These are phyloP conservation scores for Aspergillus bridgeri DNA, from an alignment of 495 filamentous ascomycete genomes.

Conservation along the genomic window DNA sequence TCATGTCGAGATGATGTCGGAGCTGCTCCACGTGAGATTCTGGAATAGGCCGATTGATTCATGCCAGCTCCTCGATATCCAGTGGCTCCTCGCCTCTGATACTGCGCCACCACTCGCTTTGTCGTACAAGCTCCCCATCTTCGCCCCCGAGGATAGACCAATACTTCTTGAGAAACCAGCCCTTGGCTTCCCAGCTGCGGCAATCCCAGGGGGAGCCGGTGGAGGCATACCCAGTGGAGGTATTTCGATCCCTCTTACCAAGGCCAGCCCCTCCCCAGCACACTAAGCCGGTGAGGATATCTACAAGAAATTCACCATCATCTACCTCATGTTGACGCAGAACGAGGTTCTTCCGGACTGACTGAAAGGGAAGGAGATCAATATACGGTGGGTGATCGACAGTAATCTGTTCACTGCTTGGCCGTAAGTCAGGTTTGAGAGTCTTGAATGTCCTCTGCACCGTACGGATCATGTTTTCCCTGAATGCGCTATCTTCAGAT, in stretches of 20 bases:
- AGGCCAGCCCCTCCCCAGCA: conserved; percentile 27
- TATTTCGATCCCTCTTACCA: conserved; percentile 19
- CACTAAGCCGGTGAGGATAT: conserved; percentile 22
- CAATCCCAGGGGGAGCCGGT: conserved; percentile 28
- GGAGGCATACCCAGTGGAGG: conserved; percentile 19
- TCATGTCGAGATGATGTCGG: too few species aligned
- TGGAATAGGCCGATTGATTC: neutral
- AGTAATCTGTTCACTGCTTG: conserved; percentile 25
- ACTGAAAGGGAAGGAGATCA: conserved; percentile 26
- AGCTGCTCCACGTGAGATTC: too few species aligned
- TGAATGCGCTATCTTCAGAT: conserved; percentile 4
- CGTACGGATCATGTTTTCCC: conserved; percentile 10
- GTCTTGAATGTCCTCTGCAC: conserved; percentile 20
- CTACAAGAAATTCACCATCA: conserved; percentile 24
- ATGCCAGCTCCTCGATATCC: neutral
- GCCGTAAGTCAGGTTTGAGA: conserved; percentile 26
- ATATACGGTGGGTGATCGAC: conserved; percentile 26
- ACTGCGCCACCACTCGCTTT: conserved; percentile 29
- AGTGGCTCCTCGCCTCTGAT: conserved; percentile 18
- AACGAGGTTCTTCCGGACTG: conserved; percentile 26
- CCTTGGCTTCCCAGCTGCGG: conserved; percentile 28
- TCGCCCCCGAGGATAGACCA: conserved; percentile 28
- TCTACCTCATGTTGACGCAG: conserved; percentile 14
- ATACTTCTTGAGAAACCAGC: conserved; percentile 31
- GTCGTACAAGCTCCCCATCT: conserved; percentile 29